Evolutionary conservation across 2,329 filamentous ascomycete genomes (phyloP), one percentile per base, ranked within the genome.

Genomic region (Ophiocordyceps unilateralis): DNA sequence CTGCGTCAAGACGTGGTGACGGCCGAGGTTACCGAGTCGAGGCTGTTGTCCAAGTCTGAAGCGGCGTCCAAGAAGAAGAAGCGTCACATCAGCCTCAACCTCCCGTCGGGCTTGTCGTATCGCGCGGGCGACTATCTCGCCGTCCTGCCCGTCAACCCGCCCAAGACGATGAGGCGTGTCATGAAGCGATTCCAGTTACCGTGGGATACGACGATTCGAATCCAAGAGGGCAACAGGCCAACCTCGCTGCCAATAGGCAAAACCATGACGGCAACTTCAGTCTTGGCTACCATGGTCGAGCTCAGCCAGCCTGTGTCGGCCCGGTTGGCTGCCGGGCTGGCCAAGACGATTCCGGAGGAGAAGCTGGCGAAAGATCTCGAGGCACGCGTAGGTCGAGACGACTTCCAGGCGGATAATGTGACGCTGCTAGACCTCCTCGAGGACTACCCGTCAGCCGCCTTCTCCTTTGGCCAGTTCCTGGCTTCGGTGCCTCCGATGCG

Each of bases 101-200:
- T 89, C 1, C 83, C 83, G 0, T 70, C 67, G 0, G 73, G 70
- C 41, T 68, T 76, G 65, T 69, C 67, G 0, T 89, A 88, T 59
- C 69, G 72, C 34, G 72, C 79, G 2, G 84, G 83, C 14, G 83
- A 89, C 54, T 89, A 91, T 55, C 69, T 89, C 1, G 79, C 81
- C 0, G 66, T 87, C 2, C 64, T 87, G 1, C 83, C 83, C 0
- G 60, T 83, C 24, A 89, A 89, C 55, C 75, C 76, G 1, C 67
- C 67, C 39, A 60, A 69, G 24, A 75, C 66, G 10, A 72, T 88
- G 3, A 66, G 69, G 5, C 69, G 81, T 9, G 80, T 74, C 0
- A 74, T 86, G 60, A 65, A 70, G 17, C 66, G 70, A 19, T 88
- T 87, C 55, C 63, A 70, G 1, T 61, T 89, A 1, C 70, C 79